Base-by-base conservation (phyloP, 345 rosid species). In the Atalantia buxifolia region DNA sequence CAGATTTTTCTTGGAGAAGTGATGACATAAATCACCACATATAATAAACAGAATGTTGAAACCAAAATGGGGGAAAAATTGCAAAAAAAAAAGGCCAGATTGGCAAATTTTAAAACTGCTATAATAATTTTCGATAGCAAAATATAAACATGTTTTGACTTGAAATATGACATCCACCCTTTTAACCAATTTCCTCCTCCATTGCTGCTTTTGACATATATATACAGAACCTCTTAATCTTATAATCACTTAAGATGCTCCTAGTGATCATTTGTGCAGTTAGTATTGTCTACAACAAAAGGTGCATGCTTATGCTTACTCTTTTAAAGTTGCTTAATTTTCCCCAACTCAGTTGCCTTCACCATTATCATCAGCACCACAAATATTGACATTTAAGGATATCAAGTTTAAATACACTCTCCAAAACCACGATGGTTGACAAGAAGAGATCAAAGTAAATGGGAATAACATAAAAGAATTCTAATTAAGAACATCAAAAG, bases 61-160 rank as follows among this genome's bases (percentile, higher is more conserved):
- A 14, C 27, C 9, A 3, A 30, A 36, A 31, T 7, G 7, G 7
- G 6, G 2, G 13, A 36, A 36, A 24, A 7, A 19, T 33, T 25
- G 28, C 0, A 5, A 36, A 40, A 61, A 66, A 8, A 6, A 16
- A 48, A 45, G 64, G 65, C 50, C 65, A 61, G 70, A 55, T 76
- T 66, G 87, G 81, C 77, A 84, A 81, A 74, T 75, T 71, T 53
- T 73, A 82, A 42, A 42, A 86, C 84, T 83, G 91, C 92, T 89
- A 77, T 70, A 83, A 72, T 62, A 62, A 80, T 83, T 87, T 76
- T 66, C 83, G 70, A 71, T 80, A 86, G 82, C 85, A 83, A 90
- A 78, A 76, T 81, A 84, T 81, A 12, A 83, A 86, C 86, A 87
- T 72, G 73, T 72, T 68, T 72, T 68, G 56, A 81, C 79, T 84